Percentiles rank a stretch among this genome's conserved stretches.
Conservation (phyloP, 2,329 filamentous ascomycete genomes). For the Blumeriella jaapii region DNA sequence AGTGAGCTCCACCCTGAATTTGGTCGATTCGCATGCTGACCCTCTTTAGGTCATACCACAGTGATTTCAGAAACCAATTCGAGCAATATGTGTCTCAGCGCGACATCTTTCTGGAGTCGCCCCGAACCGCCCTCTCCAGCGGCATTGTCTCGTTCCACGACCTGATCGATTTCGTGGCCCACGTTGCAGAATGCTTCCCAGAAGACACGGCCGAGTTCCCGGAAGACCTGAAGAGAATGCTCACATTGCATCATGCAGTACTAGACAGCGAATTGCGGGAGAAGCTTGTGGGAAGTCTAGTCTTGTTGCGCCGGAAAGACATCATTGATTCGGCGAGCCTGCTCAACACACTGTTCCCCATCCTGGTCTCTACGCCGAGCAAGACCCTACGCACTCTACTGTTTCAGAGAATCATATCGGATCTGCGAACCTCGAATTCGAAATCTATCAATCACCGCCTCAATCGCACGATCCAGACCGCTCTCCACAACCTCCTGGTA, state of each 20-base stretch:
- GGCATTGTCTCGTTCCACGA: slow-evolving; percentile 79
- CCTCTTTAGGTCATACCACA: slow-evolving; percentile 64
- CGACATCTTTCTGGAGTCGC: slow-evolving; percentile 82
- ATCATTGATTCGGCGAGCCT: slow-evolving; percentile 76
- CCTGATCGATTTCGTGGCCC: slow-evolving; percentile 84
- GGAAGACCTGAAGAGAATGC: slow-evolving; percentile 67
- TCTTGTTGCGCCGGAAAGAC: slow-evolving; percentile 81
- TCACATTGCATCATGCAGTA: slow-evolving; percentile 70
- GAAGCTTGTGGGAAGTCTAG: slow-evolving; percentile 85
- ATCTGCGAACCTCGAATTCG: slow-evolving; percentile 76
- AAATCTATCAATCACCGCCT: slow-evolving; percentile 85
- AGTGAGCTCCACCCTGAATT: slow-evolving; percentile 35
- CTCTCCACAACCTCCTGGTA: slow-evolving; percentile 82
- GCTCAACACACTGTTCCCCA: slow-evolving; percentile 85
- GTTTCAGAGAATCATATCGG: slow-evolving; percentile 84
- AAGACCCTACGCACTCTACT: slow-evolving; percentile 77
- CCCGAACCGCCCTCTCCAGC: slow-evolving; percentile 63
- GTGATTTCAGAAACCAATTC: slow-evolving; percentile 82
- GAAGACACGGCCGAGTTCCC: slow-evolving; percentile 67
- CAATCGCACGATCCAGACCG: slow-evolving; percentile 86
- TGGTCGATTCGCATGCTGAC: slow-evolving; percentile 4
- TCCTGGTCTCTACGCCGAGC: slow-evolving; percentile 82
- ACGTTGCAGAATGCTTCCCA: slow-evolving; percentile 89
- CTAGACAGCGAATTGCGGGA: slow-evolving; percentile 80
- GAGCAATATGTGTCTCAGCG: slow-evolving; percentile 84